Percentiles rank a stretch among this genome's conserved stretches.
phyloP scores from a whole-genome alignment of 2,329 filamentous ascomycete species.

The Pseudogymnoascus sp. region DNA sequence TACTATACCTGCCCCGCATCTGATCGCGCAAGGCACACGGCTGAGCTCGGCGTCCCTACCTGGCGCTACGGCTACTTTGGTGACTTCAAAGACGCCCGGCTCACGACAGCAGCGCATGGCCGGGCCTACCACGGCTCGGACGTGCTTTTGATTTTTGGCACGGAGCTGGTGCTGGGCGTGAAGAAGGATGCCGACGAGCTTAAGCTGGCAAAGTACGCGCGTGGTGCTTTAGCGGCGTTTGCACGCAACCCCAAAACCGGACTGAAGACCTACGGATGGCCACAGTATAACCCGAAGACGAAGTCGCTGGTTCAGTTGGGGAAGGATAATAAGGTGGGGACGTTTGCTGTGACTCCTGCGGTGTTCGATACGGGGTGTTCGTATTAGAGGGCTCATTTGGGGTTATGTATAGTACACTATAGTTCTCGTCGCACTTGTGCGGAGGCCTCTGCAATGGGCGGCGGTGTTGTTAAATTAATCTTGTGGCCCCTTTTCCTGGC shows the following conservation, averaged over 20 bases:
- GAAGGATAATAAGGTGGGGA: conserved; percentile 23
- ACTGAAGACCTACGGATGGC: conserved; percentile 27
- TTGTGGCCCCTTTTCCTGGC: background rate
- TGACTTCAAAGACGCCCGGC: conserved; percentile 27
- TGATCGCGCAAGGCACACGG: conserved; percentile 20
- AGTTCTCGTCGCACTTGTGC: background rate
- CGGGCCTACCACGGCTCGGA: conserved; percentile 31
- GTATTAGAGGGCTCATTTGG: background rate
- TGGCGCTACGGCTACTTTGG: conserved; percentile 34
- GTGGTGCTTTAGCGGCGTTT: conserved; percentile 33
- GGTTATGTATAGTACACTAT: background rate
- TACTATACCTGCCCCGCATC: conserved; percentile 30
- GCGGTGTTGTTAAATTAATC: background rate
- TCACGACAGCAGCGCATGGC: conserved; percentile 23
- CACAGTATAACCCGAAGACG: conserved; percentile 18
- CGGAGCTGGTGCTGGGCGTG: conserved; percentile 14
- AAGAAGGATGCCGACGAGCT: conserved; percentile 24
- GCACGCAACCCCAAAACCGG: conserved; percentile 31
- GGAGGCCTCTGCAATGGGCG: background rate
- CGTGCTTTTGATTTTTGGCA: conserved; percentile 28
- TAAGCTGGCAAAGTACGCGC: conserved; percentile 27
- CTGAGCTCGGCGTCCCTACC: conserved; percentile 24
- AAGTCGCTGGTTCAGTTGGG: conserved; percentile 23
- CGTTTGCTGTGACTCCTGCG: conserved; percentile 3
- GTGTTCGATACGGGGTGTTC: background rate